Evolutionary conservation across 345 rosid species (phyloP), one percentile per base, ranked within the genome.

Genomic region (Euphorbia lathyris): DNA sequence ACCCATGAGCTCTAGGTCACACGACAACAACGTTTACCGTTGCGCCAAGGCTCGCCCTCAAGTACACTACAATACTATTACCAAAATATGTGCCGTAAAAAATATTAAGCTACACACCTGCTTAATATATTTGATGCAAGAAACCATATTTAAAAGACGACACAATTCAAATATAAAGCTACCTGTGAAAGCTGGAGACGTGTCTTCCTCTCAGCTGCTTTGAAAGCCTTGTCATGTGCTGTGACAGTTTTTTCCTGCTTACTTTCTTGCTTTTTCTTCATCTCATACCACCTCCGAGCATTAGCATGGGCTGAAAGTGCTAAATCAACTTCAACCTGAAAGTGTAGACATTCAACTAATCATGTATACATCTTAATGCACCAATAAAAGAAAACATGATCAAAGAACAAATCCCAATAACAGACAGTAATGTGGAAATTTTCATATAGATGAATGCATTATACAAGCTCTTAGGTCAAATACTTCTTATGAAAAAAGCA

Each of bases 261-360:
- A 83, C 76, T 86, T 78, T 90, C 97, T 79, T 92, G 99, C 68
- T 83, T 95, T 82, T 95, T 95, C 87, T 92, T 95, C 88, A 85
- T 73, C 66, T 85, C 98, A 78, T 95, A 95, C 97, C 98, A 95
- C 70, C 90, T 82, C 70, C 92, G 83, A 75, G 98, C 97, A 83
- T 95, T 95, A 73, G 96, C 96, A 68, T 90, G 98, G 1, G 98
- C 99, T 61, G 98, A 92, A 76, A 92, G 89, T 77, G 94, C 92
- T 79, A 95, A 83, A 82, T 90, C 97, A 72, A 92, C 98, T 82
- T 95, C 99, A 59, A 95, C 98, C 99, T 95, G 76, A 30, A 43
- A 72, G 26, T 17, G 26, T 42, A 67, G 42, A 38, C 25, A 65
- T 30, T 51, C 5, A 14, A 53, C 55, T 19, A 12, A 43, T 8